Evolutionary conservation across 768 basidiomycete species (phyloP).

Genomic region (Calocybe indica): DNA sequence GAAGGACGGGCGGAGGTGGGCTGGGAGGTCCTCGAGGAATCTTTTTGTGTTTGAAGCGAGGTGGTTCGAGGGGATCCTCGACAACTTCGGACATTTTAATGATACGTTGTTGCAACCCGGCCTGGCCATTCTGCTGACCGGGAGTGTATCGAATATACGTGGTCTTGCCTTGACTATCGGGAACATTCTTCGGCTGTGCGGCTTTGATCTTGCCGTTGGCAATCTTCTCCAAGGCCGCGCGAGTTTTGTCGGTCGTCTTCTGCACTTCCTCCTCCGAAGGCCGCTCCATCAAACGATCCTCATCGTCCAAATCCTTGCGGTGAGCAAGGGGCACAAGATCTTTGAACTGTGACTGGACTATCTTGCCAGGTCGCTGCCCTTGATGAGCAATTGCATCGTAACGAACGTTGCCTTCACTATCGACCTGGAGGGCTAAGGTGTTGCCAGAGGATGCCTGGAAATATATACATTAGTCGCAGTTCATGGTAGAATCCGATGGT

Average conservation of each 20-base stretch:
- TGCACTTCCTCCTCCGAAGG: constrained; percentile 93
- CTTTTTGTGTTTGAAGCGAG: constrained; percentile 98
- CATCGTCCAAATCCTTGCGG: constrained; percentile 81
- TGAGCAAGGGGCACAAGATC: constrained; percentile 91
- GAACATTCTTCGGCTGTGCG: constrained; percentile 94
- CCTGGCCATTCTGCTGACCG: constrained; percentile 71
- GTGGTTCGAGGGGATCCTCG: constrained; percentile 96
- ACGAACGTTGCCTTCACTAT: constrained; percentile 91
- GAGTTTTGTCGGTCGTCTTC: constrained; percentile 86
- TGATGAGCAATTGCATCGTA: constrained; percentile 97
- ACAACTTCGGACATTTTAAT: constrained; percentile 99
- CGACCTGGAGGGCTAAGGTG: constrained; percentile 94
- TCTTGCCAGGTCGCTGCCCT: constrained; percentile 82
- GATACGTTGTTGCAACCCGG: constrained; percentile 83
- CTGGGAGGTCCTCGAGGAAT: constrained; percentile 95
- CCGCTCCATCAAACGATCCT: constrained; percentile 74
- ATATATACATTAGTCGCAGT: constrained; percentile 1
- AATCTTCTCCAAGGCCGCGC: constrained; percentile 87
- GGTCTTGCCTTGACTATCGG: constrained; percentile 77
- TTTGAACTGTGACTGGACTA: constrained; percentile 94
- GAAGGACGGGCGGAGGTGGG: constrained; percentile 91
- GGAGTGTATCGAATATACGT: constrained; percentile 96
- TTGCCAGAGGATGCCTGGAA: constrained; percentile 82
- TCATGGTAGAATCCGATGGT: constrained; percentile 1
- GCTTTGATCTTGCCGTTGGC: constrained; percentile 97